Conservation (phyloP, 768 basidiomycete genomes). For the Phylloporus rhodoxanthus region DNA sequence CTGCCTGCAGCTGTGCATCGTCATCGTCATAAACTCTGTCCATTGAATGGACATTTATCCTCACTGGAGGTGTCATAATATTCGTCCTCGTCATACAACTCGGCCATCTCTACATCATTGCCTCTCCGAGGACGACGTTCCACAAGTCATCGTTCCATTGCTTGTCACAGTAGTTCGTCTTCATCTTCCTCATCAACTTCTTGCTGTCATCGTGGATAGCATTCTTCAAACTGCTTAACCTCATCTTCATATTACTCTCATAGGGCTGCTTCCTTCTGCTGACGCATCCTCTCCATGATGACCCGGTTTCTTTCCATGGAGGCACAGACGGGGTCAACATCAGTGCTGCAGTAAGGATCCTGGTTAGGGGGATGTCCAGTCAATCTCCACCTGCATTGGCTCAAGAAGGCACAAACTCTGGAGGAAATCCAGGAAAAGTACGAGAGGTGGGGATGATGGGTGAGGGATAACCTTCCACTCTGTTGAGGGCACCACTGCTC, state of each 20-base stretch:
- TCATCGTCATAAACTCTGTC: slow-evolving; percentile 76
- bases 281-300: slow-evolving; percentile 57
- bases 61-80: slow-evolving; percentile 7
- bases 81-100: slow-evolving; percentile 22
- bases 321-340: slow-evolving; percentile 54
- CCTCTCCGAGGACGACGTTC: slow-evolving; percentile 13
- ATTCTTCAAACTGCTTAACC: slow-evolving; percentile 21
- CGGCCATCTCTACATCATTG: slow-evolving; percentile 18
- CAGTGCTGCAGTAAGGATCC: slow-evolving; percentile 26
- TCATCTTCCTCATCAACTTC: slow-evolving; percentile 37
- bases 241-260: slow-evolving; percentile 51
- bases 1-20: slow-evolving; percentile 82
- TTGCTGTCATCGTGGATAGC: slow-evolving; percentile 1
- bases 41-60: slow-evolving; percentile 3
- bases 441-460: slow-evolving; percentile 24
- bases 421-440: slow-evolving; percentile 24
- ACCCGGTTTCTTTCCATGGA: slow-evolving; percentile 60
- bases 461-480: slow-evolving; percentile 13
- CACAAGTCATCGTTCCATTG: slow-evolving; percentile 27
- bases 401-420: slow-evolving; percentile 9
- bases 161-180: slow-evolving; percentile 50
- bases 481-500: slow-evolving; percentile 8
- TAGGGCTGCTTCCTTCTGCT: slow-evolving; percentile 62
- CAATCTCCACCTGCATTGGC: slow-evolving; percentile 9
- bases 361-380: slow-evolving; percentile 27